A percentile compares a stretch with the other conserved stretches of the same genome.
phyloP scores from a whole-genome alignment of 148 eudicot species.

The Beta vulgaris region DNA sequence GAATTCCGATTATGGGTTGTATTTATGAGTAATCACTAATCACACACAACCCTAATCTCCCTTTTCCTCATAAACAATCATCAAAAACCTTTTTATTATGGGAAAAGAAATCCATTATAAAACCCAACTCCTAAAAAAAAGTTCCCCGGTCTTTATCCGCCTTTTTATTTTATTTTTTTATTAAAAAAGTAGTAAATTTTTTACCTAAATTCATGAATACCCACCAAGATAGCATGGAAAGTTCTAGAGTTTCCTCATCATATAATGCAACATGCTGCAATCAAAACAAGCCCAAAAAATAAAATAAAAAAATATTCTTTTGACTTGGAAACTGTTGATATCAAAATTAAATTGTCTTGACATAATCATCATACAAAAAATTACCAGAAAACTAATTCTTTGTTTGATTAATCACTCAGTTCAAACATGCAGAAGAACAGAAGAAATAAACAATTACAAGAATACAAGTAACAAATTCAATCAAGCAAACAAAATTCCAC shows the following conservation, averaged over 20 bases:
- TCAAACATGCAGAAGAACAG: constrained; percentile 16
- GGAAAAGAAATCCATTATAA: background rate
- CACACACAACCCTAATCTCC: background rate
- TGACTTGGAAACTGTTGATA: no score
- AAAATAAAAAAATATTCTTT: no score
- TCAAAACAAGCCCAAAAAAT: no score
- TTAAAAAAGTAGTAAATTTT: no score
- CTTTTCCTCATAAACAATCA: background rate
- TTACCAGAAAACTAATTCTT: background rate
- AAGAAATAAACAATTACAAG: constrained; percentile 7
- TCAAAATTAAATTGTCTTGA: no score
- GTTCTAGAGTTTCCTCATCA: background rate
- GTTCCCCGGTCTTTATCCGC: background rate
- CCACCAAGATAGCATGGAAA: background rate
- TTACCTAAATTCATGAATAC: background rate
- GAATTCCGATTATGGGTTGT: background rate
- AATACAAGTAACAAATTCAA: background rate
- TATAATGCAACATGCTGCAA: no score
- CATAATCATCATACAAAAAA: no score
- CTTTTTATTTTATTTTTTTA: no score
- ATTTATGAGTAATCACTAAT: background rate
- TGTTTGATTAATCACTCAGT: constrained; percentile 8
- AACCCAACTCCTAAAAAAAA: background rate
- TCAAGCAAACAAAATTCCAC: background rate
- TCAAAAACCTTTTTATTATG: background rate